phyloP scores from a whole-genome alignment of 768 basidiomycete species.

The Leccinum fibrillosum region DNA sequence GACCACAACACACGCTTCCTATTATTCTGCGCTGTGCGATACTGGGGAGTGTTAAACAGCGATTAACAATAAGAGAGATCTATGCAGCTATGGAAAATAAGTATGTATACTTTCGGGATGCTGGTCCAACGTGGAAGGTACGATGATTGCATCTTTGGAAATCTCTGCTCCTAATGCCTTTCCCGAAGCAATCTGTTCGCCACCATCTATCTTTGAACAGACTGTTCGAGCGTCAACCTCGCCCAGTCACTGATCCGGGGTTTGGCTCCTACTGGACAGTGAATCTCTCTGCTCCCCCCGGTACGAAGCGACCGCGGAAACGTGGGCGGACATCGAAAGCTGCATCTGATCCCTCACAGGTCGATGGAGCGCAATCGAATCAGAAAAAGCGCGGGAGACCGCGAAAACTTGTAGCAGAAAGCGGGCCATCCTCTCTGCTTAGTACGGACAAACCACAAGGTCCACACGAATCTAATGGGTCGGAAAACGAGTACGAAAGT shows the following conservation, averaged over 20 bases:
- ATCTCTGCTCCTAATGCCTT: constrained; percentile 3
- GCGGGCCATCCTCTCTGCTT: constrained; percentile 17
- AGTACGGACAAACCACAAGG: constrained; percentile 37
- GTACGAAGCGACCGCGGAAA: constrained; percentile 82
- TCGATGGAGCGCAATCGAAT: constrained; percentile 5
- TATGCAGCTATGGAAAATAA: constrained; percentile 86
- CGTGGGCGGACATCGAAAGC: constrained; percentile 63
- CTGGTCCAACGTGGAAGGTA: constrained; percentile 86
- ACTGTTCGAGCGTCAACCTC: constrained; percentile 76
- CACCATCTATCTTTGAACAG: constrained; percentile 82
- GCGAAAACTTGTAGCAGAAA: constrained; percentile 26
- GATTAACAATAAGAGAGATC: constrained; percentile 80
- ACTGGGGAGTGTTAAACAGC: constrained; percentile 68
- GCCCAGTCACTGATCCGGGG: constrained; percentile 81
- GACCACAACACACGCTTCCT: constrained; percentile 82
- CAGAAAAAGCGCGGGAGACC: constrained; percentile 43
- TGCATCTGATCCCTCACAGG: constrained; percentile 14
- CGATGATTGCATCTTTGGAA: constrained; percentile 4
- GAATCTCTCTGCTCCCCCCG: constrained; percentile 80
- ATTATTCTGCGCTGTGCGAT: constrained; percentile 85
- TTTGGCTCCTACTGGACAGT: constrained; percentile 91
- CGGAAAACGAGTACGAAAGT: constrained; percentile 59
- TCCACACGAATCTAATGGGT: constrained; percentile 38
- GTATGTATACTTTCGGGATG: constrained; percentile 76
- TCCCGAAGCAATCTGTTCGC: constrained; percentile 75